These are phyloP conservation scores for Skeletonema costatum DNA, from an alignment of 108 stramenopile species.

Conservation along the genomic window DNA sequence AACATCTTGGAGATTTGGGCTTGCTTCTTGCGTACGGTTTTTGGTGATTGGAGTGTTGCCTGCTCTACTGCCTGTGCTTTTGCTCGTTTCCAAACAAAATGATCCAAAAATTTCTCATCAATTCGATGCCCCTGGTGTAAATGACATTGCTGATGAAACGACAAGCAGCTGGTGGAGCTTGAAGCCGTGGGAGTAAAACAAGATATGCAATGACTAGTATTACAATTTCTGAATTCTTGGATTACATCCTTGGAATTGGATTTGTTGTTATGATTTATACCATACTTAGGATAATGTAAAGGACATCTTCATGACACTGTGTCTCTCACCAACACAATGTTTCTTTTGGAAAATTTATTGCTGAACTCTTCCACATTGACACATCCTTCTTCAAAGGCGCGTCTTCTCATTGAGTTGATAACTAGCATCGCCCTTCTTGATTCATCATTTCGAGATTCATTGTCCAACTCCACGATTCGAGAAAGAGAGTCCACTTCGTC, in stretches of 20 bases:
- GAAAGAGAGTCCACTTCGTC: slow-evolving; percentile 25
- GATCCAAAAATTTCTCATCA: background rate
- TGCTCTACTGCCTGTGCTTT: background rate
- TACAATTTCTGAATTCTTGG: background rate
- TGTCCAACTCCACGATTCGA: slow-evolving; percentile 35
- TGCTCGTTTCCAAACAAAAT: background rate
- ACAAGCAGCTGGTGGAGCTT: background rate
- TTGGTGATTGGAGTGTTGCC: background rate
- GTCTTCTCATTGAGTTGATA: slow-evolving; percentile 34
- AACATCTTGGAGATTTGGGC: background rate
- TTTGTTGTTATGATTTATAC: background rate
- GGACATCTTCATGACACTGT: background rate
- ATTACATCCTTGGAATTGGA: background rate
- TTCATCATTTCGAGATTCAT: slow-evolving; percentile 10
- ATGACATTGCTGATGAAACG: background rate
- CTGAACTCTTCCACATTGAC: slow-evolving; percentile 31
- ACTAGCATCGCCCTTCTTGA: slow-evolving; percentile 31
- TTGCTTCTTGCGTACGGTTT: background rate
- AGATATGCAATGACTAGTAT: background rate
- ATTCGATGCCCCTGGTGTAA: background rate
- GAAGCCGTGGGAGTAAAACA: background rate
- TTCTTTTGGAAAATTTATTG: slow-evolving; percentile 24
- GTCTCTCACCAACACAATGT: slow-evolving; percentile 25
- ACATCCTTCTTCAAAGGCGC: slow-evolving; percentile 14
- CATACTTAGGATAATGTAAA: background rate